phyloP scores from a whole-genome alignment of 805 yeast species.

The Saturnispora mendoncae region DNA sequence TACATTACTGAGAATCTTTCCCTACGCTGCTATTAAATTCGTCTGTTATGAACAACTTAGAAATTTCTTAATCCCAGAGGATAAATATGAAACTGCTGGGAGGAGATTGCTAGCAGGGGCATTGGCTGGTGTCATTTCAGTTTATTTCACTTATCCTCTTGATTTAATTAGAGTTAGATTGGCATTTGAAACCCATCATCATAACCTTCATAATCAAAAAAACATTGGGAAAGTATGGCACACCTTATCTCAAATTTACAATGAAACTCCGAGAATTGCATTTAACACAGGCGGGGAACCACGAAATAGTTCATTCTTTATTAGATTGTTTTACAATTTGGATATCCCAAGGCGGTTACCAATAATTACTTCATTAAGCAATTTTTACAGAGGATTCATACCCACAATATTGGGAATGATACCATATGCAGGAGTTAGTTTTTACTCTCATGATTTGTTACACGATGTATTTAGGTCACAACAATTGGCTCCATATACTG shows the following conservation, averaged over 20 bases:
- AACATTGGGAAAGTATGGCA: constrained; percentile 28
- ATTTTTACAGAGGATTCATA: constrained; percentile 88
- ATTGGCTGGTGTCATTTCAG: constrained; percentile 79
- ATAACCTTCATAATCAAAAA: constrained; percentile 22
- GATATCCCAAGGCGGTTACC: constrained; percentile 16
- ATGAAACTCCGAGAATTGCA: constrained; percentile 27
- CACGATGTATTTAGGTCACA: constrained; percentile 79
- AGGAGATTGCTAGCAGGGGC: constrained; percentile 86
- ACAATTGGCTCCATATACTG: constrained; percentile 45
- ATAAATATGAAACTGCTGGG: constrained; percentile 64
- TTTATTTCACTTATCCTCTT: constrained; percentile 83
- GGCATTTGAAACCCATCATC: constrained; percentile 69
- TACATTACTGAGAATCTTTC: constrained; percentile 82
- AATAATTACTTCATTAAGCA: constrained; percentile 35
- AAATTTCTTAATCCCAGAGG: constrained; percentile 65
- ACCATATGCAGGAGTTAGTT: constrained; percentile 97
- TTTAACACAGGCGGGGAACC: constrained; percentile 24
- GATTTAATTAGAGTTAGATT: constrained; percentile 85
- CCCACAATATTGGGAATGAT: constrained; percentile 94
- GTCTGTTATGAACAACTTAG: constrained; percentile 94
- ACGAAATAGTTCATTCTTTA: constrained; percentile 24
- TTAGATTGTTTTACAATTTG: constrained; percentile 24
- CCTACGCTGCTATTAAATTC: constrained; percentile 94
- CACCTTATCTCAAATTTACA: constrained; percentile 24
- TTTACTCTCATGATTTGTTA: constrained; percentile 83